A percentile compares a stretch with the other conserved stretches of the same genome.
These are phyloP conservation scores for Chimonanthus salicifolius DNA, from an alignment of 164 flowering plant species.

Conservation along the genomic window DNA sequence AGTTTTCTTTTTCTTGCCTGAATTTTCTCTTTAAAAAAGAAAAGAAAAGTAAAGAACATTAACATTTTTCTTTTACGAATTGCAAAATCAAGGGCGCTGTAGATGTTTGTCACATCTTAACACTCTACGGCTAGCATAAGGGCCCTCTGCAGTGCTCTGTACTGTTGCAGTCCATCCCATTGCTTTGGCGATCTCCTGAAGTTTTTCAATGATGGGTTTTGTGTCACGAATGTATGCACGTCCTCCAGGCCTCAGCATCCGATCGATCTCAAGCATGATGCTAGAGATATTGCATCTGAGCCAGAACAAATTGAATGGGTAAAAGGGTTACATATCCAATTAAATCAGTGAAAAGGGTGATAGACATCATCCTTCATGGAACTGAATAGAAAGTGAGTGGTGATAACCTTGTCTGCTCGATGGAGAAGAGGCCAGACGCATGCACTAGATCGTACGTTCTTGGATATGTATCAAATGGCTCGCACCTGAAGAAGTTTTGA, in stretches of 20 bases:
- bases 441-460: constrained; percentile 84
- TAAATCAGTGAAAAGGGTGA: not conserved
- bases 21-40: not conserved
- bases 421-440: constrained; percentile 72
- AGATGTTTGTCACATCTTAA: constrained; percentile 45
- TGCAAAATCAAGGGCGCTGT: not conserved
- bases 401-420: constrained; percentile 58
- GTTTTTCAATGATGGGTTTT: constrained; percentile 35
- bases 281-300: constrained; percentile 55
- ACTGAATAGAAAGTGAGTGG: not conserved
- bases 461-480: constrained; percentile 84
- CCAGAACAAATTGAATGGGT: not conserved
- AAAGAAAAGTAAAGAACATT: not conserved
- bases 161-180: constrained; percentile 54
- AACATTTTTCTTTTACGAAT: not conserved
- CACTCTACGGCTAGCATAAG: constrained; percentile 56
- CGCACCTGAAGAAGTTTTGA: constrained; percentile 46
- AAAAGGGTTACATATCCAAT: not conserved
- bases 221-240: constrained; percentile 61
- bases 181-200: constrained; percentile 43
- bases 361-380: not conserved
- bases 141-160: constrained; percentile 60
- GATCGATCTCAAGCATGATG: constrained; percentile 84
- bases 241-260: constrained; percentile 77
- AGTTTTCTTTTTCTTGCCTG: too few species aligned